phyloP scores from a whole-genome alignment of 2,329 filamentous ascomycete species.

The Byssoonygena ceratinophila region DNA sequence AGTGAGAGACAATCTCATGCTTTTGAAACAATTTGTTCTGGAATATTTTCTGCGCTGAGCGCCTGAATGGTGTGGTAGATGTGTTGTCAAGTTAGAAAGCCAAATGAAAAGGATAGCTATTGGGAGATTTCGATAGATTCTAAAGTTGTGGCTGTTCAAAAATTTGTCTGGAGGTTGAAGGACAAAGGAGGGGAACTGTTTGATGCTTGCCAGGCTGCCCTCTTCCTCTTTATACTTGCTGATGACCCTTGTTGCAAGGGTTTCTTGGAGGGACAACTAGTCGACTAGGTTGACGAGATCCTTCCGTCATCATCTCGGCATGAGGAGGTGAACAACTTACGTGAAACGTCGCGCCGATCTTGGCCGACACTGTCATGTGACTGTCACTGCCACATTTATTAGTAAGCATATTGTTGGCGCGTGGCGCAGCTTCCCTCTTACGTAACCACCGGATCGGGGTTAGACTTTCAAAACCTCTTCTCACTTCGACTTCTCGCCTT shows the following conservation, averaged over 20 bases:
- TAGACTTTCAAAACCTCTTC: not conserved
- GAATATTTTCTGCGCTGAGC: not conserved
- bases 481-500: not conserved
- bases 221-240: not conserved
- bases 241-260: not conserved
- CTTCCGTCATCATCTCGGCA: too few species aligned
- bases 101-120: not conserved
- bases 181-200: not conserved
- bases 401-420: not conserved
- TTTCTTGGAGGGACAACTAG: not conserved
- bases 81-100: not conserved
- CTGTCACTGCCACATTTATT: not conserved
- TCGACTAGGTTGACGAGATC: too few species aligned
- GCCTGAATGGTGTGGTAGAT: not conserved
- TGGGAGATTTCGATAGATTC: not conserved
- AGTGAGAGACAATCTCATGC: constrained; percentile 55
- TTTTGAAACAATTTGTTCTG: not conserved
- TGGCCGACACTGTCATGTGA: not conserved
- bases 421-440: not conserved
- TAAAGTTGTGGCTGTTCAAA: too few species aligned
- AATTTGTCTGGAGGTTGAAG: not conserved
- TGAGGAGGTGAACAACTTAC: not conserved
- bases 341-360: not conserved
- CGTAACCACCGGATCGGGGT: not conserved
- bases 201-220: not conserved